Conservation (phyloP, 1,284 basidiomycete genomes). For the Puccinia horiana region DNA sequence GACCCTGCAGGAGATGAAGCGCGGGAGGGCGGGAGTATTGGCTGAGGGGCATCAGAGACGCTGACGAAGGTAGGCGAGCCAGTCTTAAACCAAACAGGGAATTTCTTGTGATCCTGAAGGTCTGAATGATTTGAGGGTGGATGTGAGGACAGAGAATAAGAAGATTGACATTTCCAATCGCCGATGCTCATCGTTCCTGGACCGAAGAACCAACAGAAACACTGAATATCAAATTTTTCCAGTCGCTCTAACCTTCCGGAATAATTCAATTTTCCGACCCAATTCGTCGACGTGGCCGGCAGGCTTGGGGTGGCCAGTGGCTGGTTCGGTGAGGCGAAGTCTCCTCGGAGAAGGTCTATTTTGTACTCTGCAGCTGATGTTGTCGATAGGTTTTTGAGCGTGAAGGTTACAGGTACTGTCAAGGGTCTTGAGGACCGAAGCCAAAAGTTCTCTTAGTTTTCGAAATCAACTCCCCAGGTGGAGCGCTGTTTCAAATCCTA, state of each 20-base stretch:
- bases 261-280: slow-evolving; percentile 29
- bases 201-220: slow-evolving; percentile 15
- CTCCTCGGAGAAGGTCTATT: background rate
- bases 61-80: background rate
- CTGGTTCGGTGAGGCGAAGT: background rate
- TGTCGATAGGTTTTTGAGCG: slow-evolving; percentile 34
- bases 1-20: background rate
- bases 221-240: background rate
- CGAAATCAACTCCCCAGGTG: background rate
- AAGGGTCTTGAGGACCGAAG: slow-evolving; percentile 2
- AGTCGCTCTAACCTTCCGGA: slow-evolving; percentile 1
- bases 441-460: background rate
- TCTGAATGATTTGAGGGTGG: background rate
- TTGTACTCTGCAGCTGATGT: background rate
- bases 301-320: background rate
- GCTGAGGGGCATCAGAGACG: background rate
- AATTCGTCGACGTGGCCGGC: slow-evolving; percentile 1
- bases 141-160: background rate
- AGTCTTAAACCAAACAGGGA: background rate
- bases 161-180: slow-evolving; percentile 17
- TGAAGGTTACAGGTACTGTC: slow-evolving; percentile 24
- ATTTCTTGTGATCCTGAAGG: background rate
- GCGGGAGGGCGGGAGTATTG: background rate
- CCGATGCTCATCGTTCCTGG: slow-evolving; percentile 7
- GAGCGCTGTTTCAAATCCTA: background rate